phyloP scores from a whole-genome alignment of 305 asterid species.

The Vinca major region DNA sequence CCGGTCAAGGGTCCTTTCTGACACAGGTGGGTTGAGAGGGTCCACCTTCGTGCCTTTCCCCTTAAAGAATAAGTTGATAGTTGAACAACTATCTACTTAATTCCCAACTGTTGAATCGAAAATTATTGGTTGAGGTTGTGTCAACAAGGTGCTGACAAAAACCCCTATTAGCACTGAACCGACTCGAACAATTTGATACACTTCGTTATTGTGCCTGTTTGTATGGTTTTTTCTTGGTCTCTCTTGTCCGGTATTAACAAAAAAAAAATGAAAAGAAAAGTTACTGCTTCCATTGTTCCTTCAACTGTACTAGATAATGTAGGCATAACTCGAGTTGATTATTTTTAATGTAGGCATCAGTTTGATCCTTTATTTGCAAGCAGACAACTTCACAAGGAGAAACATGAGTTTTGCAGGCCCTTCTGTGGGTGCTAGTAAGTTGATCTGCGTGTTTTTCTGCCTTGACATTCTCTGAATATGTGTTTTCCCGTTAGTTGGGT shows the following conservation, averaged over 20 bases:
- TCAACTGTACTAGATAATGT: neutral
- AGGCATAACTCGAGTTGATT: neutral
- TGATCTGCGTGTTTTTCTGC: conserved; percentile 5
- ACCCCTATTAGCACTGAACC: too few relatives aligned
- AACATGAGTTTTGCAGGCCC: conserved; percentile 57
- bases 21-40: too few relatives aligned
- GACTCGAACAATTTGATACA: too few relatives aligned
- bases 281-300: neutral
- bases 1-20: too few relatives aligned
- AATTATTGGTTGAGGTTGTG: too few relatives aligned
- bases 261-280: too few relatives aligned
- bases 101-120: too few relatives aligned
- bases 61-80: too few relatives aligned
- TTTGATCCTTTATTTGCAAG: neutral
- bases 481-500: neutral
- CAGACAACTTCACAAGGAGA: conserved; percentile 16
- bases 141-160: too few relatives aligned
- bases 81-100: too few relatives aligned
- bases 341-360: conserved; percentile 8
- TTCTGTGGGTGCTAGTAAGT: conserved; percentile 55
- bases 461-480: conserved; percentile 5
- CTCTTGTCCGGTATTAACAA: neutral
- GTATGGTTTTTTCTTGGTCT: too few relatives aligned
- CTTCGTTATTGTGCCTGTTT: neutral
- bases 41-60: too few relatives aligned